These are phyloP conservation scores for Atkinsonella texensis DNA, from an alignment of 2,329 filamentous ascomycete genomes.

Conservation along the genomic window DNA sequence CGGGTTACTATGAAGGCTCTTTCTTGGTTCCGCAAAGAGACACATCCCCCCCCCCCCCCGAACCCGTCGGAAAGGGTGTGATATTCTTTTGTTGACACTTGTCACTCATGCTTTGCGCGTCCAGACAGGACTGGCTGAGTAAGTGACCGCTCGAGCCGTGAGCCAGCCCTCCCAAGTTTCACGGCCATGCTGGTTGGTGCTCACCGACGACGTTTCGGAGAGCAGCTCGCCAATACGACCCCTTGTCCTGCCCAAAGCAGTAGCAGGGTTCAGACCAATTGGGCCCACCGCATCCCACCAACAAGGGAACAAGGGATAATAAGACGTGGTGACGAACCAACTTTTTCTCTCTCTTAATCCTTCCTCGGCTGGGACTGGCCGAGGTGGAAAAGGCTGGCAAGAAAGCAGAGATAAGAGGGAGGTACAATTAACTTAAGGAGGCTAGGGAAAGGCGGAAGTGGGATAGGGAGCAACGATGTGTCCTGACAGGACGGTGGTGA, in stretches of 20 bases:
- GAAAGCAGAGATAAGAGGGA: neutral
- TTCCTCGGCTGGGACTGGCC: neutral
- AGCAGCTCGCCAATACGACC: neutral
- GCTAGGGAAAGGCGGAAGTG: neutral
- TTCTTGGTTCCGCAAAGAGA: too few relatives aligned
- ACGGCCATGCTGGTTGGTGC: neutral
- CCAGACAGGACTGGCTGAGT: too few relatives aligned
- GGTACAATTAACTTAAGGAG: neutral
- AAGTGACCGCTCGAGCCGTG: too few relatives aligned
- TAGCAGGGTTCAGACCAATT: neutral
- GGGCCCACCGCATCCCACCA: neutral
- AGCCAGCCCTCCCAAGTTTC: neutral
- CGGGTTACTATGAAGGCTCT: too few relatives aligned
- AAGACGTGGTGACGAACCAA: neutral
- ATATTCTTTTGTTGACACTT: too few relatives aligned
- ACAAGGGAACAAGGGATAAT: neutral
- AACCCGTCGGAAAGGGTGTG: too few relatives aligned
- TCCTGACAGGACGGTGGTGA: neutral
- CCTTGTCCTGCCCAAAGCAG: neutral
- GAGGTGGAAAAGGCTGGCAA: neutral
- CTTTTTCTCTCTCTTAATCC: neutral
- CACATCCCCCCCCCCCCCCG: too few relatives aligned
- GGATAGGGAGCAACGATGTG: neutral
- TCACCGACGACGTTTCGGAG: neutral
- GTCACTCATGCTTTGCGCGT: too few relatives aligned